Conservation (phyloP, 2,329 filamentous ascomycete species). For the Exophiala mesophila region DNA sequence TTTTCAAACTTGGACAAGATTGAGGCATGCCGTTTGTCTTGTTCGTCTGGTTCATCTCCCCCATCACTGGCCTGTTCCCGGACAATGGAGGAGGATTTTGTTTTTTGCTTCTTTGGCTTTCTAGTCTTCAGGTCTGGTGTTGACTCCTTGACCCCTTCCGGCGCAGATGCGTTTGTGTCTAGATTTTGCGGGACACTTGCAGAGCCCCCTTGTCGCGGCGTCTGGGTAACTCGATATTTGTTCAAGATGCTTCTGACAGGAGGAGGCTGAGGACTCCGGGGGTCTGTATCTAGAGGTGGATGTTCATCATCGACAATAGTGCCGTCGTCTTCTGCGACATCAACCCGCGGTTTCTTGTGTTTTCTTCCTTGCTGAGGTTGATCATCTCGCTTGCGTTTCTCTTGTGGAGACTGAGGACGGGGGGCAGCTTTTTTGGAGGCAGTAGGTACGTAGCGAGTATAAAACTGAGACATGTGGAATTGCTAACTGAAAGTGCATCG, state of each 20-base stretch:
- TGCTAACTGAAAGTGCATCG: too few species aligned
- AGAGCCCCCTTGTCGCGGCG: too few species aligned
- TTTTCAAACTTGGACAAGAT: conserved; percentile 30
- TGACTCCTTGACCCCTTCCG: conserved; percentile 20
- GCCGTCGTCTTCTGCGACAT: conserved; percentile 32
- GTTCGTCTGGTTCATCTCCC: conserved; percentile 26
- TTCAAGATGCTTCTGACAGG: conserved; percentile 9
- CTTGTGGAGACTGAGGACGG: conserved; percentile 7
- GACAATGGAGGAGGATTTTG: conserved; percentile 19
- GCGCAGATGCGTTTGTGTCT: too few species aligned
- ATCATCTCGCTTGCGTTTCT: conserved; percentile 29
- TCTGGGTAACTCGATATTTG: conserved; percentile 18
- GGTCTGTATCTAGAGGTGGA: too few species aligned
- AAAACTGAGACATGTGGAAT: conserved; percentile 42
- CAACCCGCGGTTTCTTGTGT: conserved; percentile 34
- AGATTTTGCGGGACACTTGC: too few species aligned
- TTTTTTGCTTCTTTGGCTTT: conserved; percentile 15
- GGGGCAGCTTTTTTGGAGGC: neutral
- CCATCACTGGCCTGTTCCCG: conserved; percentile 42
- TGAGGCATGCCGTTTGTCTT: conserved; percentile 24
- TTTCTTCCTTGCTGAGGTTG: conserved; percentile 29
- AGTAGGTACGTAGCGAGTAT: conserved; percentile 45
- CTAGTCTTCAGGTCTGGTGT: too few species aligned
- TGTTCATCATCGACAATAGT: too few species aligned
- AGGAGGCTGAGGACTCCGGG: too few species aligned